Evolutionary conservation across 768 basidiomycete species (phyloP), one percentile per base, ranked within the genome.

Genomic region (Trametes punicea): DNA sequence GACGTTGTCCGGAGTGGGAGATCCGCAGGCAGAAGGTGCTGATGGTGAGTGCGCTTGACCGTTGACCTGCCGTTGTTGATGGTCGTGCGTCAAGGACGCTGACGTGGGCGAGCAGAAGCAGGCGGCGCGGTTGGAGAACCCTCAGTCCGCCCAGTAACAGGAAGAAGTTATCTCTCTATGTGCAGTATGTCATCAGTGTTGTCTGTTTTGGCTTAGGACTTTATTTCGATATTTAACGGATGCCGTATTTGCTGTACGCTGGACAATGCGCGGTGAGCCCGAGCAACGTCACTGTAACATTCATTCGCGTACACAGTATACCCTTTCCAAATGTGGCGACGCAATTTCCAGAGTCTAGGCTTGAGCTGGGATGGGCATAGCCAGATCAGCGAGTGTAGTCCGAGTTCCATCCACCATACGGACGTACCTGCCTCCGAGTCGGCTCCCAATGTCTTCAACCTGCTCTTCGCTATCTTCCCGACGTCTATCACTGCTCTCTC

Each of bases 381-480:
- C 21, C 6, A 23, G 11, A 21, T 21, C 11, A 20, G 40, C 21
- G 10, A 41, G 40, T 11, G 40, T 23, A 21, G 18, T 18, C 18
- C 18, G 46, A 20, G 33, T 10, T 10, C 8, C 20, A 33, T 46
- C 39, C 36, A 20, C 29, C 1, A 9, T 0, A 11, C 9, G 31
- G 21, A 27, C 59, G 46, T 40, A 55, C 59, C 51, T 44, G 44
- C 49, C 36, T 10, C 55, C 23, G 62, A 68, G 8, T 67, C 63
- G 20, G 74, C 70, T 6, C 75, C 76, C 61, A 87, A 66, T 21
- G 76, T 68, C 29, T 64, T 65, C 65, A 90, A 62, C 55, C 91
- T 76, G 64, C 81, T 84, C 71, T 84, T 82, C 18, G 90, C 93
- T 57, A 96, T 95, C 56, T 67, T 70, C 26, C 87, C 87, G 8